Conservation (phyloP, 371 early-diverging fungal genomes). For the Mucor ambiguus region DNA sequence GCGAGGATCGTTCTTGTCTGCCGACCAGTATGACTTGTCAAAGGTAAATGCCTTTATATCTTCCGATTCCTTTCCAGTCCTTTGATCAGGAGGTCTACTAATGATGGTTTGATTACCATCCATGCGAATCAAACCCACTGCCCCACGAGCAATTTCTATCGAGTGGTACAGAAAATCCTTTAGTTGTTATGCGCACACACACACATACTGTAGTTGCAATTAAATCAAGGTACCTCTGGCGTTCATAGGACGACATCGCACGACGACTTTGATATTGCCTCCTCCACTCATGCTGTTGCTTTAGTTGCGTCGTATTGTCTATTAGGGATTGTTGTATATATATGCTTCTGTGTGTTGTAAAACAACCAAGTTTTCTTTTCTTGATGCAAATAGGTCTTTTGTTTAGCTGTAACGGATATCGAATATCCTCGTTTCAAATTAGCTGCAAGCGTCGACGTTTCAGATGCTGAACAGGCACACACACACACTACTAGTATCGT, state of each 20-base stretch:
- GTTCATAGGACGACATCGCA: slow-evolving; percentile 81
- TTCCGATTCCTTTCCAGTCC: slow-evolving; percentile 43
- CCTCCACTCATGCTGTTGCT: slow-evolving; percentile 15
- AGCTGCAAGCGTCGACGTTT: background rate
- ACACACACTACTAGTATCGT: background rate
- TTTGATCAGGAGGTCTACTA: slow-evolving; percentile 51
- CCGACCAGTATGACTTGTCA: slow-evolving; percentile 88
- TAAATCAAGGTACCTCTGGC: slow-evolving; percentile 51
- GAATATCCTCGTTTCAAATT: background rate
- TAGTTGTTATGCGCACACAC: background rate
- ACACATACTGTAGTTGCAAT: background rate
- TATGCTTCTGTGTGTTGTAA: background rate
- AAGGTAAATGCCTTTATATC: slow-evolving; percentile 75
- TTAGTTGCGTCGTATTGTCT: background rate
- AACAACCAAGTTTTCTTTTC: background rate
- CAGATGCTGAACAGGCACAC: slow-evolving; percentile 1
- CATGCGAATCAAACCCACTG: slow-evolving; percentile 68
- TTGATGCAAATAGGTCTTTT: background rate
- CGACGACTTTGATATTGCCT: slow-evolving; percentile 76
- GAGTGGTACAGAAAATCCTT: background rate
- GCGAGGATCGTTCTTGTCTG: slow-evolving; percentile 60
- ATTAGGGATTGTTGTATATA: background rate
- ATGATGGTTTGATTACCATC: slow-evolving; percentile 73
- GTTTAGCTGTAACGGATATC: background rate
- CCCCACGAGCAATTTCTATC: slow-evolving; percentile 65